Evolutionary conservation across 345 rosid species (phyloP), one percentile per base, ranked within the genome.

Genomic region (Salix dunnii): DNA sequence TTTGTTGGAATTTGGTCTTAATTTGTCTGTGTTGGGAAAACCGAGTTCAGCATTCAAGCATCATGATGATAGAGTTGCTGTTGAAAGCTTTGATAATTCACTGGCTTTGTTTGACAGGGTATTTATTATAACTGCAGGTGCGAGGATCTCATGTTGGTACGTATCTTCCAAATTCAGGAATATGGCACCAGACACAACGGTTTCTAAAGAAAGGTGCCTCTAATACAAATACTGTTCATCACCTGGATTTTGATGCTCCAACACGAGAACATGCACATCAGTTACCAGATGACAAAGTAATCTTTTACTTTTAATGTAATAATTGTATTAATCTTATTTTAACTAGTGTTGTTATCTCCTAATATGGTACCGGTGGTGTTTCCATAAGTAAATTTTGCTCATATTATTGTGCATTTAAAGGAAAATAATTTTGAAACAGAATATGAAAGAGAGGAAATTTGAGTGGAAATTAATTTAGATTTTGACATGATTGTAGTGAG

Each of bases 231-330:
- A 90, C 89, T 65, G 86, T 96, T 79, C 91, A 83, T 82, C 97
- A 96, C 85, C 87, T 96, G 88, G 99, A 96, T 87, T 96, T 96
- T 86, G 99, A 96, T 88, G 99, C 99, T 74, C 98, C 99, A 75
- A 96, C 99, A 30, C 96, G 99, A 36, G 96, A 96, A 78, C 90
- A 93, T 82, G 92, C 97, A 61, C 89, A 84, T 75, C 89, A 85
- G 82, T 89, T 93, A 64, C 86, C 89, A 67, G 96, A 93, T 78
- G 97, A 96, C 84, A 88, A 86, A 80, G 99, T 96, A 93, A 78
- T 83, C 67, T 42, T 38, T 5, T 16, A 16, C 8, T 61, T 66
- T 46, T 16, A 49, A 60, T 48, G 62, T 70, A 25, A 18, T 70
- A 42, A 36, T 77, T 66, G 11, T 68, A 35, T 67, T 38, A 49